Percentiles rank a stretch among this genome's conserved stretches.
Evolutionary conservation across 2,329 filamentous ascomycete species (phyloP).

Genomic region (Diaporthe sp.): DNA sequence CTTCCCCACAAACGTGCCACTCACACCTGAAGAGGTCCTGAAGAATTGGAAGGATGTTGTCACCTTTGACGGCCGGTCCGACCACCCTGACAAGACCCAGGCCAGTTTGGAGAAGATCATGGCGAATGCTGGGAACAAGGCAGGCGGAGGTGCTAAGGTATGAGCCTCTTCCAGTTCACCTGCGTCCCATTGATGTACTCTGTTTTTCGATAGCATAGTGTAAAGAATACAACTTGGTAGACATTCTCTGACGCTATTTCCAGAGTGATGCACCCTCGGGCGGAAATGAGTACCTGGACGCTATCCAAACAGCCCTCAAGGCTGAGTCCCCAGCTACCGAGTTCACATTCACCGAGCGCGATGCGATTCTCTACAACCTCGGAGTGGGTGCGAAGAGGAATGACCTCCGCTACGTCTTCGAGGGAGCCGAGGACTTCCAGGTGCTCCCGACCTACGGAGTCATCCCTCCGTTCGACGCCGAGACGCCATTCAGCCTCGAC

Average conservation of each 20-base stretch:
- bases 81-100: constrained; percentile 85
- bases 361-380: constrained; percentile 95
- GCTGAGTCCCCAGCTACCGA: constrained; percentile 78
- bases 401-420: constrained; percentile 89
- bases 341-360: constrained; percentile 87
- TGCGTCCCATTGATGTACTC: constrained; percentile 42
- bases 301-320: constrained; percentile 83
- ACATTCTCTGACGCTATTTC: constrained; percentile 40
- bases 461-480: constrained; percentile 91
- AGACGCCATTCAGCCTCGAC: constrained; percentile 83
- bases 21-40: constrained; percentile 88
- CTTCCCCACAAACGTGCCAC: constrained; percentile 87
- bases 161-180: constrained; percentile 55
- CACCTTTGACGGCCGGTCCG: constrained; percentile 89
- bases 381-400: constrained; percentile 92
- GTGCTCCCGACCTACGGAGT: constrained; percentile 96
- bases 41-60: constrained; percentile 83
- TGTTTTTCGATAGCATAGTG: constrained; percentile 43
- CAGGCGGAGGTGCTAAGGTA: constrained; percentile 70
- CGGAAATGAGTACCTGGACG: constrained; percentile 77
- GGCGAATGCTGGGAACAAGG: constrained; percentile 88
- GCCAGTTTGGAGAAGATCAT: constrained; percentile 83
- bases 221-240: constrained; percentile 43
- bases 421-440: constrained; percentile 93
- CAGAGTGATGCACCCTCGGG: constrained; percentile 50